These are phyloP conservation scores for Microthyrium microscopicum DNA, from an alignment of 2,329 filamentous ascomycete species.

Conservation along the genomic window DNA sequence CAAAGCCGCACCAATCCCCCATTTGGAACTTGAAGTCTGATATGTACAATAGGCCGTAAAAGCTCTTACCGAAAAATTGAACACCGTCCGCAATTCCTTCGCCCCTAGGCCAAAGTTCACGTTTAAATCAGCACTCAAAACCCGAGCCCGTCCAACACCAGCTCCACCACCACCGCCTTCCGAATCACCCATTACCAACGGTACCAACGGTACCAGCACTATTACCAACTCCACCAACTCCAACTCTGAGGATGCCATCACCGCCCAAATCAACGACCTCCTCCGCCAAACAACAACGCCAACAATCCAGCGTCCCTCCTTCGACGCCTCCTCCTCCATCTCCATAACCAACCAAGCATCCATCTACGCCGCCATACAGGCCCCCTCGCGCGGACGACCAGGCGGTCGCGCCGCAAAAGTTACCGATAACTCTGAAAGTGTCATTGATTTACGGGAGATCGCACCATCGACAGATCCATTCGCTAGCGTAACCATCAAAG, in stretches of 20 bases:
- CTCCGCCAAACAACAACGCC: not conserved
- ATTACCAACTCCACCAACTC: slow-evolving; percentile 12
- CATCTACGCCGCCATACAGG: slow-evolving; percentile 31
- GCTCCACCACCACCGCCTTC: slow-evolving; percentile 27
- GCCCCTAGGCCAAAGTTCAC: slow-evolving; percentile 67
- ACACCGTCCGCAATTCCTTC: slow-evolving; percentile 48
- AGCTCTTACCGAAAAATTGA: slow-evolving; percentile 60
- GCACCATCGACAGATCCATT: slow-evolving; percentile 28
- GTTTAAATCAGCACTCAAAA: slow-evolving; percentile 49
- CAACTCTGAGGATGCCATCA: not conserved
- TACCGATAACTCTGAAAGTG: slow-evolving; percentile 11
- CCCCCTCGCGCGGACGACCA: not conserved
- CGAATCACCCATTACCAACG: slow-evolving; percentile 25
- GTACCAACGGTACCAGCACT: no score
- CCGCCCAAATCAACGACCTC: not conserved
- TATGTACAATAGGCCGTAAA: slow-evolving; percentile 62
- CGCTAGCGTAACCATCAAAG: slow-evolving; percentile 51
- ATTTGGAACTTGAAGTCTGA: no score
- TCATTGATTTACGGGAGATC: slow-evolving; percentile 34
- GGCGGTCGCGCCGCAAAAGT: not conserved
- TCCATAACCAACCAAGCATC: slow-evolving; percentile 58
- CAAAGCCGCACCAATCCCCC: no score
- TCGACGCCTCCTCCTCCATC: slow-evolving; percentile 46
- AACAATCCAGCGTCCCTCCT: slow-evolving; percentile 33
- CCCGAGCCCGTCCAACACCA: slow-evolving; percentile 34